Base-by-base conservation (phyloP, 352 stramenopile genomes). In the Bremia lactucae region DNA sequence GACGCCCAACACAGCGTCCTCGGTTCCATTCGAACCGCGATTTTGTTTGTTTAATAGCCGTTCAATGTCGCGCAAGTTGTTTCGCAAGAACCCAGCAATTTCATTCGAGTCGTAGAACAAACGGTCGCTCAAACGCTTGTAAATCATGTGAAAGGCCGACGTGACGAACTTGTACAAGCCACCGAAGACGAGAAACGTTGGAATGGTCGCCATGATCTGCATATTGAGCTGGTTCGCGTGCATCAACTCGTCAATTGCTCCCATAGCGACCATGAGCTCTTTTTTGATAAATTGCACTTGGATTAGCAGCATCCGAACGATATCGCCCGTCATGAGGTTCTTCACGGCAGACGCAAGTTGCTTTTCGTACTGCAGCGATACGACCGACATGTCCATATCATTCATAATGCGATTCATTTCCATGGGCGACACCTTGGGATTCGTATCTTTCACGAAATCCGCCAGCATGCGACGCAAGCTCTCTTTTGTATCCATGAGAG, bases 211-310 rank as follows among this genome's bases (percentile, higher is more conserved):
- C 43, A 91, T 59, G 42, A 91, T 75, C 59, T 91, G 78, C 57
- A 91, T 47, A 49, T 88, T 91, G 28, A 91, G 70, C 49, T 91
- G 78, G 46, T 91, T 91, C 18, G 78, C 75, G 53, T 88, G 72
- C 78, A 91, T 91, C 45, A 91, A 62, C 49, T 88, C 75, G 36
- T 91, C 78, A 49, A 91, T 88, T 13, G 78, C 78, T 16, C 77
- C 75, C 78, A 91, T 91, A 13, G 78, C 78, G 15, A 88, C 75
- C 75, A 91, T 88, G 18, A 91, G 58, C 52, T 91, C 78, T 41
- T 91, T 91, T 55, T 91, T 91, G 66, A 91, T 91, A 42, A 91
- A 91, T 54, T 91, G 78, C 24, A 91, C 73, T 29, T 91, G 78
- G 42, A 91, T 91, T 21, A 91, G 60, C 42, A 91, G 64, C 78